Percentiles rank a stretch among this genome's conserved stretches.
These are phyloP conservation scores for Takashimella tepidaria DNA, from an alignment of 1,284 basidiomycete genomes.

Conservation along the genomic window DNA sequence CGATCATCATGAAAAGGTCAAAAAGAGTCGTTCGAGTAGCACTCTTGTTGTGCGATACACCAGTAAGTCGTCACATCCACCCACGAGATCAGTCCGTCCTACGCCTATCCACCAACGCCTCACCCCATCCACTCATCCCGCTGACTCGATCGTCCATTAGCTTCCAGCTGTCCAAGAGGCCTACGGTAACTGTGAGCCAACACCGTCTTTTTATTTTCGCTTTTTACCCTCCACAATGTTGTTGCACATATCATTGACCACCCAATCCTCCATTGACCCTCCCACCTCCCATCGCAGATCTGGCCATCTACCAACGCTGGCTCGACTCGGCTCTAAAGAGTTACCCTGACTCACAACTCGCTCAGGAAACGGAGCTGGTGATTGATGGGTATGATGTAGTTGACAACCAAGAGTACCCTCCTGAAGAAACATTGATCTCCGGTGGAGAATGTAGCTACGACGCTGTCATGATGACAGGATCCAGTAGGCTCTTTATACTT, in stretches of 20 bases:
- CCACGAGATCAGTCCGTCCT: too few species aligned
- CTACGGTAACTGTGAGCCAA: slow-evolving; percentile 41
- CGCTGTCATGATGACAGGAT: slow-evolving; percentile 53
- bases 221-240: too few species aligned
- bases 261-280: background rate
- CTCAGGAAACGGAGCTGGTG: slow-evolving; percentile 35
- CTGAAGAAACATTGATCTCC: slow-evolving; percentile 41
- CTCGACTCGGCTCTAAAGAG: slow-evolving; percentile 36
- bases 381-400: slow-evolving; percentile 53
- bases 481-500: slow-evolving; percentile 32
- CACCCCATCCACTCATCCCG: background rate
- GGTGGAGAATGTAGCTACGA: slow-evolving; percentile 42
- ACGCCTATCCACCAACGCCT: background rate
- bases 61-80: too few species aligned
- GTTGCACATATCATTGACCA: too few species aligned
- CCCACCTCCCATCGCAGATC: slow-evolving; percentile 27
- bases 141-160: slow-evolving; percentile 14
- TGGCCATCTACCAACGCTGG: slow-evolving; percentile 46
- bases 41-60: slow-evolving; percentile 46
- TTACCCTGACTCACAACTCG: slow-evolving; percentile 28
- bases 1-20: slow-evolving; percentile 12
- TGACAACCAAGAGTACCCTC: slow-evolving; percentile 48
- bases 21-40: slow-evolving; percentile 38
- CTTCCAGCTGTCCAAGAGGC: slow-evolving; percentile 35
- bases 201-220: too few species aligned